Evolutionary conservation across 2,329 filamentous ascomycete genomes (phyloP), one percentile per base, ranked within the genome.

Genomic region (Penicillium verrucosum): DNA sequence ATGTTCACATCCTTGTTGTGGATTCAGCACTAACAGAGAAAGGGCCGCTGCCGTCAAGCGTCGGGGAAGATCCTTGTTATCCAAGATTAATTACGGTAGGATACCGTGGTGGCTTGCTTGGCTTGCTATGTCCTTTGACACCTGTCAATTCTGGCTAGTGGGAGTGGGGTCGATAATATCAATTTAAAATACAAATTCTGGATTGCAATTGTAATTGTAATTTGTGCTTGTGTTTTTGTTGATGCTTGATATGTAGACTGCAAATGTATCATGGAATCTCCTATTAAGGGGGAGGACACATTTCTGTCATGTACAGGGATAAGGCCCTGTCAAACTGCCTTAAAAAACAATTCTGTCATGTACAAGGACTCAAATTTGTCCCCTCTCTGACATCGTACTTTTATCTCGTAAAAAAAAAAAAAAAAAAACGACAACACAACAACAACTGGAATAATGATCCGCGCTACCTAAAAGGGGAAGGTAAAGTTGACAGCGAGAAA

Each of bases 371-470:
- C 42, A 8, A 18, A 29, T 29, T 18, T 42, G 5, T 29, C 7
- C 16, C 27, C 3, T 2, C 23, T 38, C 34, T 29, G 42, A 45
- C 48, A 60, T 52, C 8, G 59, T 59, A 61, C 58, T 59, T 62
- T 45, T 51, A 56, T 53, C 36, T 18, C 12, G 16, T 30, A 16
- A 42, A 47, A 43, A 45, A 54, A 43, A 36, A 23, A 29, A 51
- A 16, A 42, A 47, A 43, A 45, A 54, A 43, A 36, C 18, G 29
- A 51, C 38, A 34, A 30, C 7, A 42, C 44, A 46, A 45, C 9
- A 30, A 12, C 6, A 32, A 29, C 9, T 34, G 27, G 52, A 56
- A 50, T 37, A 36, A 25, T 54, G 43, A 48, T 52, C 49, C 41
- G 30, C n/a, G 7, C 32, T 29, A 44, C 29, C 36, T 34, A 11